Base-by-base conservation (phyloP, 2,329 filamentous ascomycete species). In the Ophiostoma montium region DNA sequence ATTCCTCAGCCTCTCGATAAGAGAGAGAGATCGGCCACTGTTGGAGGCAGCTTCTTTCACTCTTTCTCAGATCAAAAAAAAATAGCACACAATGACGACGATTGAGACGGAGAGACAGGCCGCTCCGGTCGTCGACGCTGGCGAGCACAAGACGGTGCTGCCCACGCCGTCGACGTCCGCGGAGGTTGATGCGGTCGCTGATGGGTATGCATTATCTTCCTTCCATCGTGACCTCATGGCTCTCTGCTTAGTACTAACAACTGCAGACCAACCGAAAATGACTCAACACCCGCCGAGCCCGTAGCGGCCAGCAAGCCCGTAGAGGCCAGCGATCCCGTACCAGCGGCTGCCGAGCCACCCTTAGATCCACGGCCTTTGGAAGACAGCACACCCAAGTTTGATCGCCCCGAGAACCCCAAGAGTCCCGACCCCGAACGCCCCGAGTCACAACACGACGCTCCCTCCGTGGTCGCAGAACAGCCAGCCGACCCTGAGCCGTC, bases 51-150 rank as follows among this genome's bases (percentile, higher is more conserved):
- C 33, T 18, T 44, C n/a, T 9, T 16, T 18, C 27, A 32, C 23
- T 27, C 23, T n/a, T n/a, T n/a, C n/a, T n/a, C n/a, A n/a, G n/a
- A n/a, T n/a, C n/a, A n/a, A n/a, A n/a, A 27, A 27, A 4, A 27
- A 8, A 27, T 27, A 27, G 5, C 23, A 31, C 16, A 18, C 42
- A 13, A 50, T 45, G 45, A 47, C 39, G 11, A 44, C 45, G 12
- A 38, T 35, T 23, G 49, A 33, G 31, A 45, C 43, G 23, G 49
- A 47, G 16, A 35, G 30, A 13, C 35, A 30, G 21, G 38, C 46
- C 23, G 23, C 48, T 21, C 4, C 44, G 16, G 49, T 18, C 16
- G 49, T 18, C 16, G 45, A 23, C 16, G n/a, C 39, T 18, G 44
- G 35, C 8, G 8, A 42, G 23, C 39, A 42, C 8, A 42, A 36